Conservation (phyloP, 176 grass and related monocot species). For the Pontederia crassipes region DNA sequence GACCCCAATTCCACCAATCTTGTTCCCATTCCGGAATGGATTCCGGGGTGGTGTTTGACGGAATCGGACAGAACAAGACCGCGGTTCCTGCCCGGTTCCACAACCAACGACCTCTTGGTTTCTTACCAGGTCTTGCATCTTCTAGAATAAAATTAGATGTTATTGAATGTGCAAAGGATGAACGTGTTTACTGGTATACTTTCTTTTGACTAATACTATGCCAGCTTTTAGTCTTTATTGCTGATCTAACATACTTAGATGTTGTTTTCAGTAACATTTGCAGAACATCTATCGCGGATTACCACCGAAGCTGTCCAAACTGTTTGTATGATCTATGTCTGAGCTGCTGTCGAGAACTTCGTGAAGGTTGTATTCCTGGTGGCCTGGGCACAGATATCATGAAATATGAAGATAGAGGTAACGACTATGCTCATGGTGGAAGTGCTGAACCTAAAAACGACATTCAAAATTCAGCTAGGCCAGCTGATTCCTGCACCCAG, state of each 20-base stretch:
- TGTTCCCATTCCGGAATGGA: too few relatives aligned
- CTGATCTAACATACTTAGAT: too few relatives aligned
- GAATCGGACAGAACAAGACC: too few relatives aligned
- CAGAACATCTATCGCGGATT: slow-evolving; percentile 70
- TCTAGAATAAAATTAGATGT: slow-evolving; percentile 40
- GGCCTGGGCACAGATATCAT: slow-evolving; percentile 24
- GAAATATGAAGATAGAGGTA: slow-evolving; percentile 19
- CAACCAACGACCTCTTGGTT: too few relatives aligned
- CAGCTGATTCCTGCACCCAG: background rate
- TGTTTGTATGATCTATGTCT: slow-evolving; percentile 71
- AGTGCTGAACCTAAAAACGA: slow-evolving; percentile 2
- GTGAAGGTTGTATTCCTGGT: slow-evolving; percentile 43
- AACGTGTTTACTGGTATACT: slow-evolving; percentile 51
- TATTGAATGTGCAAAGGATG: slow-evolving; percentile 34
- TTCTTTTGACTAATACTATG: slow-evolving; percentile 12
- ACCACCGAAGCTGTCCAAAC: slow-evolving; percentile 58
- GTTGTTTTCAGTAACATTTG: slow-evolving; percentile 37
- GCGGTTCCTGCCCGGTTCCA: too few relatives aligned
- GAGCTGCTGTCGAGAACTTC: slow-evolving; percentile 60
- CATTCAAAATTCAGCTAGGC: slow-evolving; percentile 10
- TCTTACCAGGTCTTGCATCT: slow-evolving; percentile 23
- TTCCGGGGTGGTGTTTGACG: too few relatives aligned
- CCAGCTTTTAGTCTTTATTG: too few relatives aligned
- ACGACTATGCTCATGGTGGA: slow-evolving; percentile 32
- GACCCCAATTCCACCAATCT: too few relatives aligned